Conservation (phyloP, 2,329 filamentous ascomycete species). For the Dactylellina parvicollis region DNA sequence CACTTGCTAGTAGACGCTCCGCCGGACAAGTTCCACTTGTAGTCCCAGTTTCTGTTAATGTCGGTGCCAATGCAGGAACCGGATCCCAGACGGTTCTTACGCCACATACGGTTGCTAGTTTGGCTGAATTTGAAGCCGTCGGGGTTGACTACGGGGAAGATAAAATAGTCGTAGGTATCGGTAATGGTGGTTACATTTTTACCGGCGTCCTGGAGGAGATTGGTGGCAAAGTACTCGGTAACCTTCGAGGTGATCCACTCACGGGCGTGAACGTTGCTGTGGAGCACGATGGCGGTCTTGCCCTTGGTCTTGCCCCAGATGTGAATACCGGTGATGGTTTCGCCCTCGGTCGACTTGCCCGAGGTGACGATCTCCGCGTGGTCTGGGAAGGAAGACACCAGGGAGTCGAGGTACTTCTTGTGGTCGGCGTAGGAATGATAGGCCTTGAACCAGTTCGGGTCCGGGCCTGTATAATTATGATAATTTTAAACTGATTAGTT, state of each 20-base stretch:
- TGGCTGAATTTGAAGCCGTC: conserved; percentile 72
- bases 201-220: conserved; percentile 65
- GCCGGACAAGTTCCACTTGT: conserved; percentile 64
- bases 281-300: conserved; percentile 66
- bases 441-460: conserved; percentile 65
- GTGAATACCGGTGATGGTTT: conserved; percentile 65
- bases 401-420: conserved; percentile 64
- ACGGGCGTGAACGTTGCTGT: conserved; percentile 70
- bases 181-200: conserved; percentile 62
- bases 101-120: conserved; percentile 69
- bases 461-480: conserved; percentile 8
- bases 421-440: conserved; percentile 69
- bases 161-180: conserved; percentile 73
- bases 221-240: conserved; percentile 67
- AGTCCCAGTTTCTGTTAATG: conserved; percentile 70
- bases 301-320: conserved; percentile 64
- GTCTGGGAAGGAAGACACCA: conserved; percentile 63
- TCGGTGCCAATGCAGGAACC: conserved; percentile 66
- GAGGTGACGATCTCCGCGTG: conserved; percentile 66
- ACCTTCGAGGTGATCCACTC: conserved; percentile 70
- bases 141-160: conserved; percentile 72
- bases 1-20: conserved; percentile 68
- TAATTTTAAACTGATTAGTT: conserved; percentile 60
- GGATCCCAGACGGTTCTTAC: conserved; percentile 68
- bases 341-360: conserved; percentile 65